A percentile compares a stretch with the other conserved stretches of the same genome.
phyloP scores from a whole-genome alignment of 1,284 basidiomycete genomes.

The Heliocybe sulcata region DNA sequence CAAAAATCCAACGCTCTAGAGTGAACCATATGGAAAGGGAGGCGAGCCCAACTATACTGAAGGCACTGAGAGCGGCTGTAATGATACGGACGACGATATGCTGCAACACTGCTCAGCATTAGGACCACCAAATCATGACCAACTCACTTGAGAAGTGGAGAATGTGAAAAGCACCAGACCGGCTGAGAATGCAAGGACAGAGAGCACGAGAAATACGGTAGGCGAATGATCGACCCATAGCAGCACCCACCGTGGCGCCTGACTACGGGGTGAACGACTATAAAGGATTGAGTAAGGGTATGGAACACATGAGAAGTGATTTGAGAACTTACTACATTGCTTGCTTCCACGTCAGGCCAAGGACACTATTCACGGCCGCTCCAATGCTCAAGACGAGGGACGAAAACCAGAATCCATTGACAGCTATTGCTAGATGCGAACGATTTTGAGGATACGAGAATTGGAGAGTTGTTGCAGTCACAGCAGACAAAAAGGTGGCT shows the following conservation, averaged over 20 bases:
- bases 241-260: neutral
- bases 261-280: neutral
- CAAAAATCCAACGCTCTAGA: neutral
- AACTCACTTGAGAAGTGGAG: neutral
- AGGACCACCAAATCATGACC: neutral
- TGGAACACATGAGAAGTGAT: neutral
- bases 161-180: neutral
- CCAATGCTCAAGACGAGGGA: constrained; percentile 16
- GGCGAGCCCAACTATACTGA: neutral
- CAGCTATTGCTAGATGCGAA: neutral
- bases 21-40: neutral
- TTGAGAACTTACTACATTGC: constrained; percentile 9
- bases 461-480: constrained; percentile 6
- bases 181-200: neutral
- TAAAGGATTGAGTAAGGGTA: neutral
- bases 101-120: neutral
- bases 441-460: constrained; percentile 5
- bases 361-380: constrained; percentile 12
- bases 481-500: constrained; percentile 1
- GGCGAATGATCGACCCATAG: neutral
- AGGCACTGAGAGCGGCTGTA: neutral
- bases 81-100: neutral
- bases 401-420: constrained; percentile 14
- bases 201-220: neutral
- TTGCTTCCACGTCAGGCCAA: constrained; percentile 8